Conservation (phyloP, 2,329 filamentous ascomycete species). For the Colletotrichum lini region DNA sequence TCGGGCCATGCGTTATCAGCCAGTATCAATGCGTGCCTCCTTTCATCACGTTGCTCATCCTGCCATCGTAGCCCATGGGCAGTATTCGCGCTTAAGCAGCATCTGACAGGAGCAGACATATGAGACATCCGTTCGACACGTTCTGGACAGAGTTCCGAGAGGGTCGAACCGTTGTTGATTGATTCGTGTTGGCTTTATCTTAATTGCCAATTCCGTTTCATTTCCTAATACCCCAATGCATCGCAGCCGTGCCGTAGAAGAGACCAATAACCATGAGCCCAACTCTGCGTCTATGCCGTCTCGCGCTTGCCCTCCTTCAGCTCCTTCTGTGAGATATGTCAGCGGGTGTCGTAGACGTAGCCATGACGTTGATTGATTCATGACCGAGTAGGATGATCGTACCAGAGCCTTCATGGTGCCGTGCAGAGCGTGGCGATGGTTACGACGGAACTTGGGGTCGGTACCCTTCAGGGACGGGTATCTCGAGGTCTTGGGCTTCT, state of each 20-base stretch:
- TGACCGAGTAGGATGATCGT: constrained; percentile 61
- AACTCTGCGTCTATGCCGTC: constrained; percentile 71
- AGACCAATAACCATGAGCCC: constrained; percentile 32
- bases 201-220: constrained; percentile 27
- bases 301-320: constrained; percentile 96
- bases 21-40: too few relatives aligned
- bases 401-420: constrained; percentile 98
- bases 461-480: constrained; percentile 99
- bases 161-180: constrained; percentile 31
- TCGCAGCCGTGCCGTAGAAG: constrained; percentile 32
- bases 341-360: constrained; percentile 46
- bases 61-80: too few relatives aligned
- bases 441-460: constrained; percentile 99
- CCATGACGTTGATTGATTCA: background rate
- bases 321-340: constrained; percentile 82
- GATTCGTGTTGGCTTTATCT: constrained; percentile 32
- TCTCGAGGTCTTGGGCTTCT: constrained; percentile 99
- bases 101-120: background rate
- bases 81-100: background rate
- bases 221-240: constrained; percentile 31
- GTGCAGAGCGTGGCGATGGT: constrained; percentile 99
- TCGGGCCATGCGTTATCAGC: background rate
- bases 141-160: background rate
- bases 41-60: background rate
- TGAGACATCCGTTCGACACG: background rate